Evolutionary conservation across 2,329 filamentous ascomycete genomes (phyloP).

Genomic region (Phialophora expanda): DNA sequence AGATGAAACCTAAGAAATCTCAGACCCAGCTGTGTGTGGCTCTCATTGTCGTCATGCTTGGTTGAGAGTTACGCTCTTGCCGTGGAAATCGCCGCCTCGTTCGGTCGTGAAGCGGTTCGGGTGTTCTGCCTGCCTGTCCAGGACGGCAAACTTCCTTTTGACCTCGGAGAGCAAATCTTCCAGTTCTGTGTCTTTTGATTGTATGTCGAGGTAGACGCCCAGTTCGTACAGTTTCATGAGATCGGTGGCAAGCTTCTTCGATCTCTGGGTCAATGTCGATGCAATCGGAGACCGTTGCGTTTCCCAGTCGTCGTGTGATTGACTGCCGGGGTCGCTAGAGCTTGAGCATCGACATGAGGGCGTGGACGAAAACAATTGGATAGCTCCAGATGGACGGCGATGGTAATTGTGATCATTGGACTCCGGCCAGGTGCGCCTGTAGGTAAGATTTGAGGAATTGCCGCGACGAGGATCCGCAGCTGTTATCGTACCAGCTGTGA

Average conservation of each 20-base stretch:
- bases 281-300: background rate
- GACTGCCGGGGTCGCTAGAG: background rate
- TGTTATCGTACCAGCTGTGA: no score
- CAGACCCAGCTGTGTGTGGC: no score
- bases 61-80: no score
- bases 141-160: constrained; percentile 4
- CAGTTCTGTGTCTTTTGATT: constrained; percentile 7
- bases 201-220: constrained; percentile 10
- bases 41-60: no score
- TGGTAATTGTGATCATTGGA: no score
- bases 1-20: no score
- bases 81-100: background rate
- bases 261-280: constrained; percentile 7
- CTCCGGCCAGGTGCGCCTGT: background rate
- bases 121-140: background rate
- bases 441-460: no score
- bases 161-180: constrained; percentile 4
- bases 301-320: background rate
- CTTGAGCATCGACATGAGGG: background rate
- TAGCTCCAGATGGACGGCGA: no score
- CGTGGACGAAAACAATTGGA: background rate
- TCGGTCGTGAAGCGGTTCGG: background rate
- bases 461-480: no score
- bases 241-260: constrained; percentile 8
- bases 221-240: constrained; percentile 10